Base-by-base conservation (phyloP, 1,139 yeast genomes). In the Candida albicans region DNA sequence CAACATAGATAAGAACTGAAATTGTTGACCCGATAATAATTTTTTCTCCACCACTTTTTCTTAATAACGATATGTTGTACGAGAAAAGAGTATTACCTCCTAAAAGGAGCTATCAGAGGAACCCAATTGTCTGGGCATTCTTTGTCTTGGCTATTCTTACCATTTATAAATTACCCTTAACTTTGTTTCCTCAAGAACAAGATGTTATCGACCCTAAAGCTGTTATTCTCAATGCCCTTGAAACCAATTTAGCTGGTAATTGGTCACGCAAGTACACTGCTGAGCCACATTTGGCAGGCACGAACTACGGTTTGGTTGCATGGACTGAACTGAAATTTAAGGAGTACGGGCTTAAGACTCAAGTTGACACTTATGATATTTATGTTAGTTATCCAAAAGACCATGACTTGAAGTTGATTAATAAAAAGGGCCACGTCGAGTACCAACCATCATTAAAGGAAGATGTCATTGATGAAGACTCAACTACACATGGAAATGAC, bases 241-340 rank as follows among this genome's bases (percentile, higher is more conserved):
- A 68, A 31, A 62, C 70, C n/a, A 81, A 81, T 53, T 58, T 64
- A 26, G 84, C 84, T 2, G 65, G 71, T 0, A 65, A 77, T 41
- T 80, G 85, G 85, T 67, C 78, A 2, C 54, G 70, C 45, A 68
- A 62, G 29, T 85, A 82, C 55, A 81, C 89, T 4, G 56, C 73
- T 11, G 79, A 75, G 41, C 78, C 86, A 2, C 95, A 87, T 58
- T 67, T 87, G 47, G 89, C 93, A 1, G 96, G 95, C 8, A 77
- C 83, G 33, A 83, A 82, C 56, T 64, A 68, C 43, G 80, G 69
- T 10, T 67, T 85, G 48, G 93, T 81, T 13, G 70, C 84, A 41
- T 87, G 84, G 77, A 85, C 95, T 8, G 67, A 69, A 35, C 65
- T 67, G 6, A 81, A 82, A 57, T 83, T 84, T 54, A 73, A 70